These are phyloP conservation scores for Tripterygium wilfordii DNA, from an alignment of 177 flowering plant species.

Conservation along the genomic window DNA sequence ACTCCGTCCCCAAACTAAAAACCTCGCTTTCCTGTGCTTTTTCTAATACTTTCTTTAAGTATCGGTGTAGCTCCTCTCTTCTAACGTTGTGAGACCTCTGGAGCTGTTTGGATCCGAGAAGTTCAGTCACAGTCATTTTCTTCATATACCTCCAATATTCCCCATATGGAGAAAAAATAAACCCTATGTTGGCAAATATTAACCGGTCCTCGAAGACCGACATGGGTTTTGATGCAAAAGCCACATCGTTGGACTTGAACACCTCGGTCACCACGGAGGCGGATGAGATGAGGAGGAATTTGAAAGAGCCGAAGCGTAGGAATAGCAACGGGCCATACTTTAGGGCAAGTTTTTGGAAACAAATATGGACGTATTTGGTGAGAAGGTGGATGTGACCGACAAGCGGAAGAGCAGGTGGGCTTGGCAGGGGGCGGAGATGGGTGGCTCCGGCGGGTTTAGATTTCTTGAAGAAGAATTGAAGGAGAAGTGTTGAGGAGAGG, in stretches of 20 bases:
- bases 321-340: slow-evolving; percentile 3
- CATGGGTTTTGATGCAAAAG: not conserved
- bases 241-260: slow-evolving; percentile 3
- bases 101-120: not conserved
- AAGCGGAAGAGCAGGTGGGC: slow-evolving; percentile 1
- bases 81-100: not conserved
- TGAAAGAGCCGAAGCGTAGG: slow-evolving; percentile 1
- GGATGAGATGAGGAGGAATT: slow-evolving; percentile 1
- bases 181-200: not conserved
- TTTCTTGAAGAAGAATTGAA: not conserved
- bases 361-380: not conserved
- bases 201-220: not conserved
- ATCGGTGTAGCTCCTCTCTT: not conserved
- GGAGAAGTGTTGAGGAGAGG: not conserved
- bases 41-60: slow-evolving; percentile 1
- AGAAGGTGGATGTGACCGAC: slow-evolving; percentile 8
- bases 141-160: slow-evolving; percentile 9
- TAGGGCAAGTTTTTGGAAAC: not conserved
- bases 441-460: not conserved
- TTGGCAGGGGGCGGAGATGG: not conserved
- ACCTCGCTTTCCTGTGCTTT: not conserved
- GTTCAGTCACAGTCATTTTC: slow-evolving; percentile 10
- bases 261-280: slow-evolving; percentile 5
- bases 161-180: slow-evolving; percentile 3
- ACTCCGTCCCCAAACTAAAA: slow-evolving; percentile 8